A percentile compares a stretch with the other conserved stretches of the same genome.
These are phyloP conservation scores for Pseudogymnoascus sp. DNA, from an alignment of 2,329 filamentous ascomycete species.

Conservation along the genomic window DNA sequence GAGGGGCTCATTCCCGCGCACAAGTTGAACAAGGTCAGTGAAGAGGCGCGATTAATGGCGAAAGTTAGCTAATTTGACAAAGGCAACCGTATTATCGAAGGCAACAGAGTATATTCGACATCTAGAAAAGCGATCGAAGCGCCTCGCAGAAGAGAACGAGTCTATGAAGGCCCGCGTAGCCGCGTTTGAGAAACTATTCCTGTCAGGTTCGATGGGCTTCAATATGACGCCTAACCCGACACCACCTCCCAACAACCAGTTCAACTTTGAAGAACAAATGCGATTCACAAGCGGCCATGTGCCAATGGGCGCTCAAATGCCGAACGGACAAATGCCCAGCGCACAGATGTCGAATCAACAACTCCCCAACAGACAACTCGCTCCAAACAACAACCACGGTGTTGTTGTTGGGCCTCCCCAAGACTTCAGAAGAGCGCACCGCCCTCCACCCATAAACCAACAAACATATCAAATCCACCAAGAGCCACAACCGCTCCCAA, in stretches of 20 bases:
- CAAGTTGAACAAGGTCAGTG: slow-evolving; percentile 94
- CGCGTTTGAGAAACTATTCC: slow-evolving; percentile 71
- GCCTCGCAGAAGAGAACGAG: slow-evolving; percentile 72
- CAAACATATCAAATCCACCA: slow-evolving; percentile 28
- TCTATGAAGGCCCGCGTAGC: slow-evolving; percentile 71
- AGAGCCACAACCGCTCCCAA: slow-evolving; percentile 40
- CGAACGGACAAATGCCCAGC: neutral
- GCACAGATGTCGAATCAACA: slow-evolving; percentile 12
- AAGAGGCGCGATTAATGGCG: neutral
- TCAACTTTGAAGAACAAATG: slow-evolving; percentile 1
- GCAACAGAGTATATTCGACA: slow-evolving; percentile 95
- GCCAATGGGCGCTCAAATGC: neutral
- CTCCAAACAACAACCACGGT: slow-evolving; percentile 34
- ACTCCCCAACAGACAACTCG: slow-evolving; percentile 21
- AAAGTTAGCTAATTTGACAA: neutral
- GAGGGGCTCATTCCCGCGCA: slow-evolving; percentile 80
- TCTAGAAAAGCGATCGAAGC: slow-evolving; percentile 81
- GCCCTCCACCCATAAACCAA: slow-evolving; percentile 19
- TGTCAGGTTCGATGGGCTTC: slow-evolving; percentile 60
- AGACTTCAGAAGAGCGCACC: slow-evolving; percentile 42
- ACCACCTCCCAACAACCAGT: slow-evolving; percentile 37
- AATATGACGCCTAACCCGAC: slow-evolving; percentile 35
- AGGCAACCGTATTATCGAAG: slow-evolving; percentile 63
- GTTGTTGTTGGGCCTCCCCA: slow-evolving; percentile 61
- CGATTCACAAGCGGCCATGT: neutral